A percentile compares a stretch with the other conserved stretches of the same genome.
phyloP scores from a whole-genome alignment of 768 basidiomycete species.

The Xerocomus potaroensis region DNA sequence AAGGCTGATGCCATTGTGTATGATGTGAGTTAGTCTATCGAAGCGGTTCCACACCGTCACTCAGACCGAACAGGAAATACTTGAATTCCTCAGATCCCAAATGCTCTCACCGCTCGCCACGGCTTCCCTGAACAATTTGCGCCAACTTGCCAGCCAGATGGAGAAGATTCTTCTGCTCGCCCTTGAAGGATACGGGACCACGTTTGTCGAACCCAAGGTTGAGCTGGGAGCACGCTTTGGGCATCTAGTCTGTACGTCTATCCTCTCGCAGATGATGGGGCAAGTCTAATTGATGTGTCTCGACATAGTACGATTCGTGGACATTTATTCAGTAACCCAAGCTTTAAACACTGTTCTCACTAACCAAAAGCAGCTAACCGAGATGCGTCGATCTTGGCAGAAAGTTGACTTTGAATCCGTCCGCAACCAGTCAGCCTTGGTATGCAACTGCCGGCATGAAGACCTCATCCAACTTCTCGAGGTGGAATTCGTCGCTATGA shows the following conservation, averaged over 20 bases:
- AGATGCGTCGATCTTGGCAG: constrained; percentile 86
- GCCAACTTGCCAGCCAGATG: constrained; percentile 86
- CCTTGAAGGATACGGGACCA: constrained; percentile 78
- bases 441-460: constrained; percentile 90
- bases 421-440: constrained; percentile 87
- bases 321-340: constrained; percentile 90
- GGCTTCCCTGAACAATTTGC: constrained; percentile 62
- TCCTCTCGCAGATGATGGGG: neutral
- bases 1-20: constrained; percentile 88
- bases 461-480: constrained; percentile 82
- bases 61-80: constrained; percentile 61
- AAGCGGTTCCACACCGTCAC: constrained; percentile 7
- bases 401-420: constrained; percentile 90
- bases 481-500: constrained; percentile 74
- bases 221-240: constrained; percentile 89
- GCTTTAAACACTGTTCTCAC: constrained; percentile 85
- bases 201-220: constrained; percentile 88
- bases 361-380: constrained; percentile 77
- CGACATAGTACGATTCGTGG: constrained; percentile 75
- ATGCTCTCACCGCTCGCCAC: constrained; percentile 76
- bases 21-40: constrained; percentile 58
- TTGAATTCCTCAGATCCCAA: constrained; percentile 79
- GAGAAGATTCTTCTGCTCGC: constrained; percentile 83
- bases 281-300: constrained; percentile 8
- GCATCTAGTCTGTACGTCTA: constrained; percentile 76